Conservation (phyloP, 371 early-diverging fungal genomes). For the Mucor irregularis region DNA sequence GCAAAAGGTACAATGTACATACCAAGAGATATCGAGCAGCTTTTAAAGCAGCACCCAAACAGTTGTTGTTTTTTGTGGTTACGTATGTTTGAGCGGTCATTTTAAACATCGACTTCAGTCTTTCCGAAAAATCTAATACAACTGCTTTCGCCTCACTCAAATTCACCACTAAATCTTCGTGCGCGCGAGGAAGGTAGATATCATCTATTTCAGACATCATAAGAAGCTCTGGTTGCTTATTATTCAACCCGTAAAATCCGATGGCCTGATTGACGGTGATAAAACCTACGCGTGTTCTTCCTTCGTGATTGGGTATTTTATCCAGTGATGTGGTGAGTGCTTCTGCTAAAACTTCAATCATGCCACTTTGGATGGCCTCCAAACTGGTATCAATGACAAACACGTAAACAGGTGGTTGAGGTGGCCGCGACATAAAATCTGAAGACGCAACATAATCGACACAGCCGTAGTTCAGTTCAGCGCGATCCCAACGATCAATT, state of each 20-base stretch:
- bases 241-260: constrained; percentile 75
- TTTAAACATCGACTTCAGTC: constrained; percentile 42
- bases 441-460: constrained; percentile 82
- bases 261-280: constrained; percentile 74
- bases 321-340: constrained; percentile 67
- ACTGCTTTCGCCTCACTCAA: constrained; percentile 61
- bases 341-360: constrained; percentile 50
- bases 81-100: constrained; percentile 39
- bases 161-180: constrained; percentile 75
- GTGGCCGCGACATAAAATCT: constrained; percentile 81
- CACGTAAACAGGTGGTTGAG: constrained; percentile 79
- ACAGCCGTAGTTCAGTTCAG: constrained; percentile 72
- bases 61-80: constrained; percentile 54
- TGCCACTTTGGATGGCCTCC: constrained; percentile 68
- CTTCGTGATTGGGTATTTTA: constrained; percentile 75
- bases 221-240: constrained; percentile 80
- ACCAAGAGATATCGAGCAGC: constrained; percentile 73
- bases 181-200: constrained; percentile 67
- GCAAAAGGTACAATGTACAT: too few relatives aligned
- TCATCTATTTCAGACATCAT: constrained; percentile 77
- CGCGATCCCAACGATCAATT: constrained; percentile 68
- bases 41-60: constrained; percentile 71
- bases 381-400: constrained; percentile 81
- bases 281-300: constrained; percentile 74
- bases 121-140: constrained; percentile 60